A percentile compares a stretch with the other conserved stretches of the same genome.
These are phyloP conservation scores for Colletotrichum liriopes DNA, from an alignment of 2,329 filamentous ascomycete species.

Conservation along the genomic window DNA sequence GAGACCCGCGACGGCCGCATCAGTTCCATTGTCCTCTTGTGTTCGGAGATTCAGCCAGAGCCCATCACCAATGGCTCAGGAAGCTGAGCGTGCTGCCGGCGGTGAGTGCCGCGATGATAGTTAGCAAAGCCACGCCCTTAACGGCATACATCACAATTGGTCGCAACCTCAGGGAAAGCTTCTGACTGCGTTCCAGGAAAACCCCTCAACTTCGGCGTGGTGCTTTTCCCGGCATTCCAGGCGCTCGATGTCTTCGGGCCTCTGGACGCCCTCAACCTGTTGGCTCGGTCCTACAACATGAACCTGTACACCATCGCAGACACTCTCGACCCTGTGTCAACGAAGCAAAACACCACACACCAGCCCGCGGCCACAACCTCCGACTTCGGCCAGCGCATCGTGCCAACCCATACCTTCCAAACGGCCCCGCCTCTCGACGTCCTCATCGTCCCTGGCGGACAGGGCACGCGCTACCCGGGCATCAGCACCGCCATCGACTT, in stretches of 20 bases:
- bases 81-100: background rate
- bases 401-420: constrained; percentile 58
- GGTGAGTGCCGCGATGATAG: constrained; percentile 14
- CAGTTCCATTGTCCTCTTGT: background rate
- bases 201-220: constrained; percentile 50
- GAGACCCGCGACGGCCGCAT: constrained; percentile 1
- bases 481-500: constrained; percentile 56
- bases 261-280: constrained; percentile 52
- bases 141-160: background rate
- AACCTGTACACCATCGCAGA: constrained; percentile 44
- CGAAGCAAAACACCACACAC: constrained; percentile 10
- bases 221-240: constrained; percentile 56
- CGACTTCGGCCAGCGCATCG: constrained; percentile 41
- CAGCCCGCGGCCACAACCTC: constrained; percentile 5
- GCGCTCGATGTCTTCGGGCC: constrained; percentile 57
- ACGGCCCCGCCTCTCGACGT: constrained; percentile 65
- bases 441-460: constrained; percentile 69
- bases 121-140: no score
- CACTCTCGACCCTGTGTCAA: constrained; percentile 41
- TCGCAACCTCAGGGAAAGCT: background rate
- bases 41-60: background rate
- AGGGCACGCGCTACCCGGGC: constrained; percentile 56
- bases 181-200: constrained; percentile 24
- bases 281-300: constrained; percentile 40
- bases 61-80: constrained; percentile 18